phyloP scores from a whole-genome alignment of 192 early-diverging fungal genomes.

The Globomyces pollinis-pini region DNA sequence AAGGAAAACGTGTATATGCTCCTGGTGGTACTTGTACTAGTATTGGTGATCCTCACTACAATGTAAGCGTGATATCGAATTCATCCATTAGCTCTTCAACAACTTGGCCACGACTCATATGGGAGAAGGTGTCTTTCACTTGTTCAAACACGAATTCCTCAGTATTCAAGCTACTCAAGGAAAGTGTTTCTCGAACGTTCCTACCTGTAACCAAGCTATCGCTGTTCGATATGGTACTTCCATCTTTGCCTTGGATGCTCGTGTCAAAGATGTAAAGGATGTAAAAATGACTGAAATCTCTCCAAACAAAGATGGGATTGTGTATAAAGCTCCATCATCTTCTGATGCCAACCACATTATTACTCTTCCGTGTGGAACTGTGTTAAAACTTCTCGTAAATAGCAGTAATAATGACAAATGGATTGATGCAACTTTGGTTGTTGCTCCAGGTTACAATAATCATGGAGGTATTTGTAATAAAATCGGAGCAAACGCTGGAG shows the following conservation, averaged over 20 bases:
- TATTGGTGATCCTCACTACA: constrained; percentile 8
- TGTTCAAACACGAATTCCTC: constrained; percentile 6
- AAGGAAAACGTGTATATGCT: not conserved
- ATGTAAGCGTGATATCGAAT: too few species aligned
- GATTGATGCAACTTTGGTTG: not conserved
- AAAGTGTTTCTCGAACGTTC: not conserved
- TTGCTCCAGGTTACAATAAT: not conserved
- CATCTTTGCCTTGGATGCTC: not conserved
- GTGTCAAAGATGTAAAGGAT: not conserved
- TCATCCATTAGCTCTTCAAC: too few species aligned
- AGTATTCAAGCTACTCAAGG: constrained; percentile 1
- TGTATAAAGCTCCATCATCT: not conserved
- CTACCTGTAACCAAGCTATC: constrained; percentile 3
- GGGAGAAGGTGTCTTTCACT: not conserved
- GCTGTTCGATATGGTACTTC: constrained; percentile 8
- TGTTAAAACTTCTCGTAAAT: not conserved
- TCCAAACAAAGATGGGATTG: not conserved
- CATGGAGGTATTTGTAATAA: constrained; percentile 8
- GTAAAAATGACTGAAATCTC: not conserved
- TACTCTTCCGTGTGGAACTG: constrained; percentile 1
- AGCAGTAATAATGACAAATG: not conserved
- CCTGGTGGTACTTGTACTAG: not conserved
- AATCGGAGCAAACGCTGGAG: not conserved
- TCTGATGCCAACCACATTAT: not conserved
- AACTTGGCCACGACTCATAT: not conserved